Evolutionary conservation across 805 yeast species (phyloP).

Genomic region (Candida oleophila): DNA sequence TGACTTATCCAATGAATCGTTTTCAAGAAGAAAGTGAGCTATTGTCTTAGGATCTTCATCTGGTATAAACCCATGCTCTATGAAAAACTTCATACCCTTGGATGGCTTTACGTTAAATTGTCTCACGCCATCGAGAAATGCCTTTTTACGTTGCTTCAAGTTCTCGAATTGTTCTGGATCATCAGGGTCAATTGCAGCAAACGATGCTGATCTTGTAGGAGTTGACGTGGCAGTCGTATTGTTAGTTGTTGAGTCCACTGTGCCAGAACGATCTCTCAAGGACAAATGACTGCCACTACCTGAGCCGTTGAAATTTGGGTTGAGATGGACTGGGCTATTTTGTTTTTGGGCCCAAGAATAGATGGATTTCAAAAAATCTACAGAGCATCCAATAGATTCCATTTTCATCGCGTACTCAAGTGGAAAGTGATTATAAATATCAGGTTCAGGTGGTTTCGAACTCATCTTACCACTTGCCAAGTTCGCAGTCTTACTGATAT

Average conservation of each 20-base stretch:
- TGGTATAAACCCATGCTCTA: slow-evolving; percentile 61
- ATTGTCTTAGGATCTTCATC: slow-evolving; percentile 63
- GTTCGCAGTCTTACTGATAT: slow-evolving; percentile 70
- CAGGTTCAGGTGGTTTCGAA: slow-evolving; percentile 55
- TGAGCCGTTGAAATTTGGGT: not conserved
- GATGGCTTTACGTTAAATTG: slow-evolving; percentile 85
- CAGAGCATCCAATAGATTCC: slow-evolving; percentile 75
- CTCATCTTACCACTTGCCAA: slow-evolving; percentile 68
- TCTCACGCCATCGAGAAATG: slow-evolving; percentile 71
- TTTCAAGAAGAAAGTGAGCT: slow-evolving; percentile 69
- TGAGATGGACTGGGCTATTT: slow-evolving; percentile 10
- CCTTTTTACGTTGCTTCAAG: slow-evolving; percentile 79
- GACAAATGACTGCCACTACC: slow-evolving; percentile 13
- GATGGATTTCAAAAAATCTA: slow-evolving; percentile 77
- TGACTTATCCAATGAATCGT: slow-evolving; percentile 78
- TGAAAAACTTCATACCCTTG: slow-evolving; percentile 65
- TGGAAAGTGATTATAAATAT: slow-evolving; percentile 56
- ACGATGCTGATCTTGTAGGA: slow-evolving; percentile 15
- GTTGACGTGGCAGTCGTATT: slow-evolving; percentile 17
- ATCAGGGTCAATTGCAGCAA: slow-evolving; percentile 45
- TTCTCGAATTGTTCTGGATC: slow-evolving; percentile 84
- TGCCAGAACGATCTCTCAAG: slow-evolving; percentile 26
- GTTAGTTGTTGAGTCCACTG: slow-evolving; percentile 25
- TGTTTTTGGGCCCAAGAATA: slow-evolving; percentile 83
- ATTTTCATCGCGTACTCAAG: slow-evolving; percentile 82